A percentile compares a stretch with the other conserved stretches of the same genome.
These are phyloP conservation scores for Tylopilus sp. DNA, from an alignment of 768 basidiomycete species.

Conservation along the genomic window DNA sequence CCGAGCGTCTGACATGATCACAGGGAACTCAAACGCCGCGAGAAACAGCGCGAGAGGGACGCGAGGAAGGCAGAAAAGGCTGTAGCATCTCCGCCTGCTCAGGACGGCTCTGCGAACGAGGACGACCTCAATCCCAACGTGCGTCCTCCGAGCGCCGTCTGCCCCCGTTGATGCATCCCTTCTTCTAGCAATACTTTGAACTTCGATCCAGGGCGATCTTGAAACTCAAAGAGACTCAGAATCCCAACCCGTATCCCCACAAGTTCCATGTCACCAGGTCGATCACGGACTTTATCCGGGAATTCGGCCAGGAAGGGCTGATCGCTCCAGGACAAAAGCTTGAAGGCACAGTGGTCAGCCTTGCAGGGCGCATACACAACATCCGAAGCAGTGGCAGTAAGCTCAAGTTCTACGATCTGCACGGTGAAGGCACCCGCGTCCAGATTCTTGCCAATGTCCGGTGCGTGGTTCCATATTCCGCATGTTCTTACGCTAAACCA, in stretches of 20 bases:
- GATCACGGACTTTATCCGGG: slow-evolving; percentile 65
- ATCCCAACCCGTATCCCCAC: slow-evolving; percentile 97
- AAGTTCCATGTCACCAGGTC: slow-evolving; percentile 91
- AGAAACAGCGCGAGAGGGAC: slow-evolving; percentile 73
- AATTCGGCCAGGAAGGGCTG: slow-evolving; percentile 71
- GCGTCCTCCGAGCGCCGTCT: slow-evolving; percentile 38
- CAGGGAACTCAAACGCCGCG: slow-evolving; percentile 92
- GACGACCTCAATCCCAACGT: slow-evolving; percentile 92
- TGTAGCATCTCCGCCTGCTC: slow-evolving; percentile 39
- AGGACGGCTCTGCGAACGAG: slow-evolving; percentile 50
- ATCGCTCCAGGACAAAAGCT: slow-evolving; percentile 67
- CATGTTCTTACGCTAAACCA: slow-evolving; percentile 18
- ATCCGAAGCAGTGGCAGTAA: slow-evolving; percentile 81
- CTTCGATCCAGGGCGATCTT: slow-evolving; percentile 86
- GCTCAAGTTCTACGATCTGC: slow-evolving; percentile 92
- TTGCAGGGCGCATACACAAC: slow-evolving; percentile 91
- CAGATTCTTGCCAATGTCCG: slow-evolving; percentile 95
- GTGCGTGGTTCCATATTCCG: slow-evolving; percentile 35
- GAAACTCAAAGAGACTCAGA: slow-evolving; percentile 76
- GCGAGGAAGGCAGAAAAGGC: slow-evolving; percentile 78
- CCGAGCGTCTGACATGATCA: slow-evolving; percentile 28
- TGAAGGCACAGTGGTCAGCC: slow-evolving; percentile 50
- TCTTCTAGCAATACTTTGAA: slow-evolving; percentile 90
- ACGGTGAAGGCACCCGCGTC: slow-evolving; percentile 87
- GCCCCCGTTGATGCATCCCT: no score